These are phyloP conservation scores for Colletotrichum nymphaeae DNA, from an alignment of 2,329 filamentous ascomycete species.

Conservation along the genomic window DNA sequence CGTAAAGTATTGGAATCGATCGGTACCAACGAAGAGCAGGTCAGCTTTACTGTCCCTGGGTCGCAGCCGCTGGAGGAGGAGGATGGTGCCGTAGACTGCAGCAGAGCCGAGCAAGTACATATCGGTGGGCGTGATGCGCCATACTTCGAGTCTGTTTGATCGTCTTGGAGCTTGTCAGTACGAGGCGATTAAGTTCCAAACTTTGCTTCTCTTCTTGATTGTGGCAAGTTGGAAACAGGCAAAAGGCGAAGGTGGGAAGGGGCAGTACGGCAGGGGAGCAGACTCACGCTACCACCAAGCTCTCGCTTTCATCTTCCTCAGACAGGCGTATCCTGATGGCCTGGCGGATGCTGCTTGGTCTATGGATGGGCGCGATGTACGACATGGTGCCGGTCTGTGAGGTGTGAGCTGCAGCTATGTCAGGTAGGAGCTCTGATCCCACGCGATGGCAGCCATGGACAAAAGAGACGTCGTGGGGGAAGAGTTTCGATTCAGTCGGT, in stretches of 20 bases:
- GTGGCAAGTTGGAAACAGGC: neutral
- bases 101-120: slow-evolving; percentile 75
- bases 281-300: slow-evolving; percentile 84
- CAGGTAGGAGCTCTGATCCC: slow-evolving; percentile 29
- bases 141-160: slow-evolving; percentile 88
- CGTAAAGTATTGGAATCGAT: slow-evolving; percentile 91
- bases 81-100: slow-evolving; percentile 85
- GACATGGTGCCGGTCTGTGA: slow-evolving; percentile 71
- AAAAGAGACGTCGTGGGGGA: neutral
- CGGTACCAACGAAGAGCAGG: slow-evolving; percentile 91
- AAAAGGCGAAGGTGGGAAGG: slow-evolving; percentile 15
- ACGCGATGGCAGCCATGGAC: slow-evolving; percentile 21
- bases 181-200: neutral
- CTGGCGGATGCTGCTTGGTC: slow-evolving; percentile 90
- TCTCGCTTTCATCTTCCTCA: slow-evolving; percentile 75
- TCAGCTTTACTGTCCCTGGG: slow-evolving; percentile 81
- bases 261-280: neutral
- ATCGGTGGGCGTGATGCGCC: slow-evolving; percentile 73
- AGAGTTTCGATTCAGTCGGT: slow-evolving; percentile 4
- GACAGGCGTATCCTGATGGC: slow-evolving; percentile 82
- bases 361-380: slow-evolving; percentile 93
- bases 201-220: neutral
- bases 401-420: slow-evolving; percentile 4
- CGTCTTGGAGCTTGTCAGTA: slow-evolving; percentile 67
- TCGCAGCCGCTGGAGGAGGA: slow-evolving; percentile 83